Evolutionary conservation across 495 filamentous ascomycete genomes (phyloP), one percentile per base, ranked within the genome.

Genomic region (Daldinia concentrica): DNA sequence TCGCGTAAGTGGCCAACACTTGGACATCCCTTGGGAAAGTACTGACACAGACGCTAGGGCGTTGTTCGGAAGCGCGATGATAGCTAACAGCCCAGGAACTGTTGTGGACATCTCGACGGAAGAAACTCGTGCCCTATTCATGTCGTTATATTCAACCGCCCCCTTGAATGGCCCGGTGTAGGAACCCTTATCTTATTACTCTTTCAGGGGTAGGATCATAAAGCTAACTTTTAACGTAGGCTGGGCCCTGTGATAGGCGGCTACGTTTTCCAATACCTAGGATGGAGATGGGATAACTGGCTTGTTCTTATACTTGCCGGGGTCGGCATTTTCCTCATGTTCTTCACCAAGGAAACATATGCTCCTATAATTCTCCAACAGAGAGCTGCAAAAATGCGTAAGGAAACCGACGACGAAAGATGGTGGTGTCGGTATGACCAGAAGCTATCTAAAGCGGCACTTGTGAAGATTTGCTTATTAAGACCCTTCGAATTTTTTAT

Each of bases 241-340:
- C 9, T 48, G 9, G 86, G 85, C 0, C 90, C 87, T 1, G 81
- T 93, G 1, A 88, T 94, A 60, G 93, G 91, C 29, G 93, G 93
- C 0, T 93, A 94, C 72, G 86, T 92, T 4, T 90, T 82, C 64
- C 84, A 93, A 78, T 90, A 91, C 72, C 84, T 94, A 26, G 92
- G 93, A 8, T 97, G 93, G 93, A 79, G 92, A 30, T 96, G 92
- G 92, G 90, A 88, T n/a, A 92, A 91, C 76, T 97, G 93, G 92
- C 79, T 97, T 17, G 87, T 91, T 7, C 77, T 96, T 58, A 93
- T 95, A 32, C 78, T 90, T 2, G 82, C 85, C 0, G 90, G 88
- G 2, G 82, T 86, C 0, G 86, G 87, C 0, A 82, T 86, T 27
- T 17, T 84, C 26, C 73, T 86, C 60, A 83, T 90, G 50, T 66